Evolutionary conservation across 441 rosid genomes (phyloP).

Genomic region (Adansonia grandidieri): DNA sequence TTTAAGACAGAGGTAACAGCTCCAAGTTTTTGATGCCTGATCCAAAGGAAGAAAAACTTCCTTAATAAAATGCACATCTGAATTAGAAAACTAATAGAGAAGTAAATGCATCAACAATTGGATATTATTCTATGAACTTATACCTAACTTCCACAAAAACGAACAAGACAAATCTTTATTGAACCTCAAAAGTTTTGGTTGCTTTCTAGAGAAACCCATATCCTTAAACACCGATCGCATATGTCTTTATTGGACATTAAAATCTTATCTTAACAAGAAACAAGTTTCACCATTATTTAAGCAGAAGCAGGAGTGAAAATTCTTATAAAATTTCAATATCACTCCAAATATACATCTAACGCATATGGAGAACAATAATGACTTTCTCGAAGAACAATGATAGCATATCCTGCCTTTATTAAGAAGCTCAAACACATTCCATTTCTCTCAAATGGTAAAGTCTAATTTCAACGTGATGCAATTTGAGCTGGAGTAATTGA

Average conservation of each 20-base stretch:
- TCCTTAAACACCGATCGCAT: not conserved
- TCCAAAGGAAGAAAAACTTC: slow-evolving; percentile 16
- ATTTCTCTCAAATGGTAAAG: not conserved
- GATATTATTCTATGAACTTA: not conserved
- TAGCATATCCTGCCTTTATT: not conserved
- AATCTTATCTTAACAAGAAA: not conserved
- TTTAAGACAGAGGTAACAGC: slow-evolving; percentile 11
- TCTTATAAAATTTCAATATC: not conserved
- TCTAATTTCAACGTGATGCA: not conserved
- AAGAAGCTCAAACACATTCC: not conserved
- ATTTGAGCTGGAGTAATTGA: not conserved
- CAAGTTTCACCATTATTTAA: not conserved
- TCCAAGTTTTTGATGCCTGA: slow-evolving; percentile 34
- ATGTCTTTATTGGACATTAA: slow-evolving; percentile 18
- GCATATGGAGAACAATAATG: no score
- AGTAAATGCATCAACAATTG: not conserved
- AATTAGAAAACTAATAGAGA: slow-evolving; percentile 15
- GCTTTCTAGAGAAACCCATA: slow-evolving; percentile 7
- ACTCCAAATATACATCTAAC: slow-evolving; percentile 12
- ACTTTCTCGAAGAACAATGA: not conserved
- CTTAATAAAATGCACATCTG: not conserved
- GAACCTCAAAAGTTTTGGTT: not conserved
- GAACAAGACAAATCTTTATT: slow-evolving; percentile 8
- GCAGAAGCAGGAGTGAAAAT: not conserved
- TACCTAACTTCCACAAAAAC: slow-evolving; percentile 1